A percentile compares a stretch with the other conserved stretches of the same genome.
Conservation (phyloP, 1,139 yeast species). For the Yamadazyma atlantica region DNA sequence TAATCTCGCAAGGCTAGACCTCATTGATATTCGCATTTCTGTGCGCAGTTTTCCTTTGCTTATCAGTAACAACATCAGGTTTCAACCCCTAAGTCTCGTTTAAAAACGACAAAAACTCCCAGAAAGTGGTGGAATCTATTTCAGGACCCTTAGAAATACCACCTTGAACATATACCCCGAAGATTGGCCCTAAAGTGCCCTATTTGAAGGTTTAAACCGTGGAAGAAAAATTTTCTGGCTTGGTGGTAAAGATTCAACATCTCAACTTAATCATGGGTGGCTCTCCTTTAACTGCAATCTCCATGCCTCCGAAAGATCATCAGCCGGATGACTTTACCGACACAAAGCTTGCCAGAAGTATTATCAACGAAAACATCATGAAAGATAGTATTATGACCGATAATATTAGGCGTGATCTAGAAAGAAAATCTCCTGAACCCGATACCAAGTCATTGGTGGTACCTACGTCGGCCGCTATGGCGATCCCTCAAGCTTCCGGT, state of each 20-base stretch:
- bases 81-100: neutral
- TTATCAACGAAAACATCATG: neutral
- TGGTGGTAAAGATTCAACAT: neutral
- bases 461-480: neutral
- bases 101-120: no score
- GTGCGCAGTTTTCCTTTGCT: neutral
- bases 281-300: constrained; percentile 4
- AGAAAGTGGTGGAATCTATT: neutral
- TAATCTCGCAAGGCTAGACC: neutral
- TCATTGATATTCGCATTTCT: neutral
- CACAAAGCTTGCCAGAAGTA: neutral
- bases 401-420: neutral
- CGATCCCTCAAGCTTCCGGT: neutral
- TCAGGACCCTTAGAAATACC: no score
- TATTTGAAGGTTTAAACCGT: no score
- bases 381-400: neutral
- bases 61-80: neutral
- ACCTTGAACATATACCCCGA: no score
- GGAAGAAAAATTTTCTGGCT: neutral
- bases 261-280: constrained; percentile 3
- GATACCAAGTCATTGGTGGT: neutral
- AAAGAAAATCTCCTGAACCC: neutral
- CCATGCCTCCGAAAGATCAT: constrained; percentile 2
- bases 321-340: neutral
- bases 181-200: no score